A percentile compares a stretch with the other conserved stretches of the same genome.
Conservation (phyloP, 495 filamentous ascomycete genomes). For the Hypoxylon rickii region DNA sequence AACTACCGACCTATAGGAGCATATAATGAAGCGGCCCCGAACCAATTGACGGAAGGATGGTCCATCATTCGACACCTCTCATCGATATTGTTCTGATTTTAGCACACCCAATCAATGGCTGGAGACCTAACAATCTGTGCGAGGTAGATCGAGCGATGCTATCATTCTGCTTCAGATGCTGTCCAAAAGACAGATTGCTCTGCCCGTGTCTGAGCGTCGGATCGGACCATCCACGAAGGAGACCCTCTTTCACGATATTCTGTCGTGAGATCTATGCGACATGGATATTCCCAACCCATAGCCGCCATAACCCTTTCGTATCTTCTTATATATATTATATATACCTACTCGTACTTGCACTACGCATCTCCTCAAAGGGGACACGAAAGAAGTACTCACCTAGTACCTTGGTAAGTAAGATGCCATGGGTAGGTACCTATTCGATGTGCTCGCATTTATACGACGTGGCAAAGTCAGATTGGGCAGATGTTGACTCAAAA, state of each 20-base stretch:
- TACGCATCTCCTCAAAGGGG: neutral
- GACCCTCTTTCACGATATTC: neutral
- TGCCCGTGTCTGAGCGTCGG: neutral
- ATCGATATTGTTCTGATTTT: no score
- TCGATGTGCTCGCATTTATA: neutral
- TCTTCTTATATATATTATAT: neutral
- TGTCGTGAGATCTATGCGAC: neutral
- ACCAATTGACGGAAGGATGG: no score
- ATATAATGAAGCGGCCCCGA: no score
- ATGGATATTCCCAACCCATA: neutral
- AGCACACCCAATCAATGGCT: no score
- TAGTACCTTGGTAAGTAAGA: no score
- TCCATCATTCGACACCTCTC: no score
- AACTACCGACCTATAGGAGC: no score
- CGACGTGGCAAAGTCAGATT: conserved; percentile 10
- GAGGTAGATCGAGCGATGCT: no score
- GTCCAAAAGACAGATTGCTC: no score
- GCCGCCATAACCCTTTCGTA: neutral
- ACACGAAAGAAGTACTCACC: neutral
- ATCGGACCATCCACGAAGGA: neutral
- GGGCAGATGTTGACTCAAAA: neutral
- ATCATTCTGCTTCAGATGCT: no score
- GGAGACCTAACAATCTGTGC: no score
- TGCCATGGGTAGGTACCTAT: no score
- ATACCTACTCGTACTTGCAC: neutral